These are phyloP conservation scores for Cladosporium sp. DNA, from an alignment of 2,329 filamentous ascomycete genomes.

Conservation along the genomic window DNA sequence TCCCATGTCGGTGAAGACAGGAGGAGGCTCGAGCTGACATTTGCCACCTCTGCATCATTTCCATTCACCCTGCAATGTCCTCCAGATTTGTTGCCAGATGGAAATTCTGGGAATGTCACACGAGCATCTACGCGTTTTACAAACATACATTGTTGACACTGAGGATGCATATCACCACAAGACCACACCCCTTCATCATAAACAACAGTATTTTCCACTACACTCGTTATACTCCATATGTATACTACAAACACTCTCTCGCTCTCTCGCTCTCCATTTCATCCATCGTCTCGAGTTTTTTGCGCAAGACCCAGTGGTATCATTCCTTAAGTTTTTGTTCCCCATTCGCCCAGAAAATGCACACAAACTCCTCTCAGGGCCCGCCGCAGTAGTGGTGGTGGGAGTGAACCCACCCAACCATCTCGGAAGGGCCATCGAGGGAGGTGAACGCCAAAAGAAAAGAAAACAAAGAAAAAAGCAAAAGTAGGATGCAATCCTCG, in stretches of 20 bases:
- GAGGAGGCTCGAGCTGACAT: background rate
- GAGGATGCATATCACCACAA: too few relatives aligned
- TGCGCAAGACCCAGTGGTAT: conserved; percentile 16
- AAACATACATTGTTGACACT: too few relatives aligned
- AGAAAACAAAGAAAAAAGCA: background rate
- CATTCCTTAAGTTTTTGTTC: background rate
- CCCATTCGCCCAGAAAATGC: background rate
- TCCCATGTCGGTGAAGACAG: background rate
- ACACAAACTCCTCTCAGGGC: background rate
- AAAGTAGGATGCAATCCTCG: background rate
- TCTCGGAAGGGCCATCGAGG: background rate
- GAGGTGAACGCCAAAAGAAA: background rate
- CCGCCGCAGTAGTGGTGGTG: background rate
- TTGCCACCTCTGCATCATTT: background rate
- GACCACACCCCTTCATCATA: background rate
- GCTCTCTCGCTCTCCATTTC: background rate
- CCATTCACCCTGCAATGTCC: too few relatives aligned
- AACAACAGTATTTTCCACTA: background rate
- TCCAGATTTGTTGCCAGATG: too few relatives aligned
- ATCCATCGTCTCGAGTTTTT: background rate
- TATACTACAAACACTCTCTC: background rate
- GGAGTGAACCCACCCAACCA: background rate
- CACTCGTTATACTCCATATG: background rate
- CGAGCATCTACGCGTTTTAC: too few relatives aligned
- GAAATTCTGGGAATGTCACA: too few relatives aligned